Evolutionary conservation across 2,329 filamentous ascomycete genomes (phyloP), one percentile per base, ranked within the genome.

Genomic region (Emergomyces orientalis): DNA sequence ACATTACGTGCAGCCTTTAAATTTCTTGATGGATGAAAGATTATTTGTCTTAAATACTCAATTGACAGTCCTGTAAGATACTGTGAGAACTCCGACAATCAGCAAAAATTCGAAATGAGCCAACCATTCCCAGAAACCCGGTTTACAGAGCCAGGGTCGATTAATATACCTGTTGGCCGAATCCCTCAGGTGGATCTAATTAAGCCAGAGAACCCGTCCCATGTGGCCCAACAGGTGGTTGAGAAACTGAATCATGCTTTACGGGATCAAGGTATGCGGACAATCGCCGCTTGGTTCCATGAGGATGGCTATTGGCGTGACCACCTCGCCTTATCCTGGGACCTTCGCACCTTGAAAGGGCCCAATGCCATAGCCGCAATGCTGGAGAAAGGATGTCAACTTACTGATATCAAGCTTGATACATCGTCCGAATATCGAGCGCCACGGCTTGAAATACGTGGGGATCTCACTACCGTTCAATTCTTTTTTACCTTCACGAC

Each of bases 241-340:
- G 52, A 43, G 39, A 43, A 43, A 43, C 1, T 43, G 39, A 43
- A 43, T 43, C 39, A 43, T 14, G 39, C 39, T 43, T 43, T 43
- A 43, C 39, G 14, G 3, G 39, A 19, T 19, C 39, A 43, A 43
- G 39, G 4, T 43, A 43, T 34, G 58, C 65, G 9, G 32, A 43
- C 19, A 19, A n/a, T 67, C 37, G 39, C 60, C n/a, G 43, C 61
- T 2, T 65, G 77, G 5, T 75, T 78, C 58, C 72, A 76, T 17
- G 49, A 57, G 13, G 74, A 76, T 19, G 75, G 75, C 13, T 76
- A 73, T 71, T 77, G 75, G 75, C 72, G 76, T 3, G 75, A 78
- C 41, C 73, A 75, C 65, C 68, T 77, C 30, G 71, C 71, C 4
- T 64, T 78, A 14, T 71, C 73, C 56, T 77, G 75, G 76, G 73